Evolutionary conservation across 179 eudicot species (phyloP).

Genomic region (Drosera spatulata): DNA sequence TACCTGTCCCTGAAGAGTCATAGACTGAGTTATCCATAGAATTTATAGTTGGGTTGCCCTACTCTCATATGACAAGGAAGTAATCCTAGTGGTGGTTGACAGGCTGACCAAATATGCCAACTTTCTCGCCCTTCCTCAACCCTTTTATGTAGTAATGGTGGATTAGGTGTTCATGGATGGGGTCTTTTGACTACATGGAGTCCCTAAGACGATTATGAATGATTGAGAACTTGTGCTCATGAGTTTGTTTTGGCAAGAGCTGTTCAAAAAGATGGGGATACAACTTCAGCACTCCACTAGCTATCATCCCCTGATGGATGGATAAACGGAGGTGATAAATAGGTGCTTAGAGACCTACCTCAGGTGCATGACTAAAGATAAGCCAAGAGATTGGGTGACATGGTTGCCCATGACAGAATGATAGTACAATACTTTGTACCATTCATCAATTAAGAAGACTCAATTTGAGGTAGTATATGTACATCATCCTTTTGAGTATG

Average conservation of each 20-base stretch:
- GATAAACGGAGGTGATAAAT: slow-evolving; percentile 5
- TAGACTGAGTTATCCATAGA: not conserved
- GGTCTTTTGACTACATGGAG: slow-evolving; percentile 3
- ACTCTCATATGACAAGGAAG: not conserved
- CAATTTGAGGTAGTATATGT: not conserved
- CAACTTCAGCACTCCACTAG: not conserved
- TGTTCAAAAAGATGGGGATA: not conserved
- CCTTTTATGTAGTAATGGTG: no score
- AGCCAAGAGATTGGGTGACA: not conserved
- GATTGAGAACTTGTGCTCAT: slow-evolving; percentile 4
- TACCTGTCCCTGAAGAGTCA: not conserved
- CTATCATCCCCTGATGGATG: slow-evolving; percentile 8
- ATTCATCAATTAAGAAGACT: not conserved
- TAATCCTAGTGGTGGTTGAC: not conserved
- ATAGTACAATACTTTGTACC: slow-evolving; percentile 2
- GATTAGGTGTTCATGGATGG: not conserved
- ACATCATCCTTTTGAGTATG: not conserved
- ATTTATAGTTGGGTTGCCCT: not conserved
- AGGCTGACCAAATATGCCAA: not conserved
- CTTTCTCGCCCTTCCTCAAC: not conserved
- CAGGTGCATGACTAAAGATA: not conserved
- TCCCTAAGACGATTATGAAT: not conserved
- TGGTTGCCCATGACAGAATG: not conserved
- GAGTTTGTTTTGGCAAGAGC: slow-evolving; percentile 2
- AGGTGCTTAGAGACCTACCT: slow-evolving; percentile 1